Percentiles rank a stretch among this genome's conserved stretches.
Evolutionary conservation across 495 filamentous ascomycete genomes (phyloP).

Genomic region (Podospora sp.): DNA sequence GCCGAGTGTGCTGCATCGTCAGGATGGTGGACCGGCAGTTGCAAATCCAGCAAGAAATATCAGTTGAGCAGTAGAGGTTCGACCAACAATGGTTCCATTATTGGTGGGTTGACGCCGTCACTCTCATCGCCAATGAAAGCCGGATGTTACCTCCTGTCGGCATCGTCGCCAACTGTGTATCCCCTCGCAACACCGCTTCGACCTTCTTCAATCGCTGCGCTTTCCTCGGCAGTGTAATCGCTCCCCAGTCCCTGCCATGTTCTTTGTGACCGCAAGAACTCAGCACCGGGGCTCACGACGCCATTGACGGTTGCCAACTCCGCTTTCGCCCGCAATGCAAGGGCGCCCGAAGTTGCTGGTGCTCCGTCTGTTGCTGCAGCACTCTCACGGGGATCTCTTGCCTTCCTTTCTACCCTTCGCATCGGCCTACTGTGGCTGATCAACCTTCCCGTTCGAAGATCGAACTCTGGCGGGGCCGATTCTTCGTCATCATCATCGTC

Average conservation of each 20-base stretch:
- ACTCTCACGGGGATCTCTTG: constrained; percentile 25
- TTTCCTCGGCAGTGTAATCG: constrained; percentile 74
- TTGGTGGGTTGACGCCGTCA: too few species aligned
- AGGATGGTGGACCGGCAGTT: too few species aligned
- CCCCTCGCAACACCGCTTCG: constrained; percentile 88
- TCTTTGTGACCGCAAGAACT: constrained; percentile 77
- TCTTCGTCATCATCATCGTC: constrained; percentile 42
- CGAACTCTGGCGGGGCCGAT: constrained; percentile 81
- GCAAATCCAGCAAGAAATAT: too few species aligned
- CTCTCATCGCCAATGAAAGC: too few species aligned
- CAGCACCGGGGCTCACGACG: constrained; percentile 84
- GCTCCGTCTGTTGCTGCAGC: constrained; percentile 13
- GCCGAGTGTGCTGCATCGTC: too few species aligned
- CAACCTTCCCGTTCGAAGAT: constrained; percentile 85
- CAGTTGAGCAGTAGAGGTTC: too few species aligned
- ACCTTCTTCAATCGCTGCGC: constrained; percentile 73
- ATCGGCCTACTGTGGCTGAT: constrained; percentile 84
- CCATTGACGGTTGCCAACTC: constrained; percentile 78
- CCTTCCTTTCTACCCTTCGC: constrained; percentile 34
- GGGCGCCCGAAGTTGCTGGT: constrained; percentile 38
- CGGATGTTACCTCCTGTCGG: constrained; percentile 32
- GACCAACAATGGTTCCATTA: too few species aligned
- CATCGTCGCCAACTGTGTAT: constrained; percentile 71
- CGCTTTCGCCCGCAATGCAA: constrained; percentile 64
- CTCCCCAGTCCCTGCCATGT: constrained; percentile 93